Evolutionary conservation across 371 early-diverging fungal genomes (phyloP).

Genomic region (Rhizopus delemar): DNA sequence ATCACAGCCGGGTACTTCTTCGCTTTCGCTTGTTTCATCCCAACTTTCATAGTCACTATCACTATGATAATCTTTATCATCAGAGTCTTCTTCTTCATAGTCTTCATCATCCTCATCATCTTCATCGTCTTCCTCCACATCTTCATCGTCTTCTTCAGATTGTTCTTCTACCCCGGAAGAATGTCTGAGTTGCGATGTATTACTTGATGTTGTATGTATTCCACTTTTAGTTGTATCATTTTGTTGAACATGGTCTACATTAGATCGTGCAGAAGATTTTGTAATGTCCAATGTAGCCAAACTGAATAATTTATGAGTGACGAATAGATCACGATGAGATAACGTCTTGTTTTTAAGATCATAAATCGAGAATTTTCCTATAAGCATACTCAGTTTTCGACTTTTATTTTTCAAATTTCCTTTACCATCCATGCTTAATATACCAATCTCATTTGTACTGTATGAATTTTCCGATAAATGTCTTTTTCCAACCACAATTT

Average conservation of each 20-base stretch:
- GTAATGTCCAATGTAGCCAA: conserved; percentile 57
- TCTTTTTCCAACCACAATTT: conserved; percentile 57
- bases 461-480: conserved; percentile 25
- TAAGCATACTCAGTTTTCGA: neutral
- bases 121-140: conserved; percentile 12
- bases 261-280: neutral
- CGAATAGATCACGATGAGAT: conserved; percentile 54
- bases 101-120: conserved; percentile 11
- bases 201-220: conserved; percentile 12
- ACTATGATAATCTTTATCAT: conserved; percentile 8
- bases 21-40: conserved; percentile 28
- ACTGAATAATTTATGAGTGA: conserved; percentile 64
- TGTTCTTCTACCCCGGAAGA: conserved; percentile 17
- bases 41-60: conserved; percentile 28
- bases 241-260: neutral
- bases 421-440: conserved; percentile 66
- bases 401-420: neutral
- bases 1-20: conserved; percentile 50
- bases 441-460: conserved; percentile 47
- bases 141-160: conserved; percentile 8
- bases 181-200: conserved; percentile 15
- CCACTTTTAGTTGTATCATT: neutral
- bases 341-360: conserved; percentile 49
- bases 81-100: conserved; percentile 13
- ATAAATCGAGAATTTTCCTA: conserved; percentile 59